phyloP scores from a whole-genome alignment of 2,329 filamentous ascomycete species.

The Pseudogymnoascus sp. region DNA sequence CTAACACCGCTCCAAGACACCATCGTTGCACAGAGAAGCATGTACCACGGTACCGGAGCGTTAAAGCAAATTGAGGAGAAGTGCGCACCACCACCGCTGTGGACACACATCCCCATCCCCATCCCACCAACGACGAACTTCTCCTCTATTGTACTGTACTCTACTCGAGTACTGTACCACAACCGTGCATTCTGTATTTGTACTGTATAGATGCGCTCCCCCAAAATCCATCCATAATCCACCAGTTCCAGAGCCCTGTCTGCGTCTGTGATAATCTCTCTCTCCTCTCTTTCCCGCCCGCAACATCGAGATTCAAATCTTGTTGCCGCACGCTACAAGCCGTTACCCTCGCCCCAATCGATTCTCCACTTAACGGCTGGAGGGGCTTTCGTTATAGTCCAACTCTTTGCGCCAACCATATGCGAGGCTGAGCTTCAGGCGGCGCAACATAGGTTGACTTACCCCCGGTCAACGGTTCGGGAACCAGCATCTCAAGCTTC shows the following conservation, averaged over 20 bases:
- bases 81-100: not conserved
- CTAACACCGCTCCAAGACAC: not conserved
- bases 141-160: not conserved
- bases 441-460: conserved; percentile 14
- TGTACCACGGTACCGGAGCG: conserved; percentile 1
- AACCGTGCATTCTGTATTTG: conserved; percentile 3
- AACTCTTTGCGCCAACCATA: conserved; percentile 9
- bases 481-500: conserved; percentile 20
- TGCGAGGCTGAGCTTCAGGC: conserved; percentile 23
- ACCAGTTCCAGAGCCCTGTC: not conserved
- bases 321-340: not conserved
- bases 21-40: not conserved
- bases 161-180: not conserved
- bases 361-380: conserved; percentile 3
- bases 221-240: not conserved
- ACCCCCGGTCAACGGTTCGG: conserved; percentile 19
- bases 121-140: not conserved
- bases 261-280: not conserved
- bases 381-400: not conserved
- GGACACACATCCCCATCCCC: not conserved
- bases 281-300: not conserved
- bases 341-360: conserved; percentile 1
- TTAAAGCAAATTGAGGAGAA: conserved; percentile 7
- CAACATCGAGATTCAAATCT: not conserved
- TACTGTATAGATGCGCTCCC: not conserved